Percentiles rank a stretch among this genome's conserved stretches.
Conservation (phyloP, 208 protist species). For the Acanthamoeba divionensis region DNA sequence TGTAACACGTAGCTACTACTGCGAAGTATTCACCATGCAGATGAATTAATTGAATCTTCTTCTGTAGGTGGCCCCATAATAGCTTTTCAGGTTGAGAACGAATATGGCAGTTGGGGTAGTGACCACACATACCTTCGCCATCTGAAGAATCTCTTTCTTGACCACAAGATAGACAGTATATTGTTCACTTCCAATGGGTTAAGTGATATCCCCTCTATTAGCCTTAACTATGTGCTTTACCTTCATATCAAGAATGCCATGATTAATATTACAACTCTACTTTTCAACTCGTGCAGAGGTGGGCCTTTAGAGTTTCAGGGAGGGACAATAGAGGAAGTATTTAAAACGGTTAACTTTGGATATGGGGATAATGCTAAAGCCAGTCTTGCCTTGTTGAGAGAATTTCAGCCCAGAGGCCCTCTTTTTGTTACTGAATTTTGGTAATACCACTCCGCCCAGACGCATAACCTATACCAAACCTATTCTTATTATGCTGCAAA, state of each 20-base stretch:
- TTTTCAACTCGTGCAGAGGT: not conserved
- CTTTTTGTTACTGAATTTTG: conserved; percentile 34
- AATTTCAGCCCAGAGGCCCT: not conserved
- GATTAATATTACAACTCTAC: not conserved
- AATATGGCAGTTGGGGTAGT: not conserved
- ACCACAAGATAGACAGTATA: not conserved
- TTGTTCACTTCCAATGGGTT: conserved; percentile 22
- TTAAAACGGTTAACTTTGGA: not conserved
- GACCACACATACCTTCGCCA: not conserved
- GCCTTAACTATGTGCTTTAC: not conserved
- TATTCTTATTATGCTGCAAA: too few relatives aligned
- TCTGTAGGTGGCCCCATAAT: not conserved
- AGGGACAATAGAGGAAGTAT: not conserved
- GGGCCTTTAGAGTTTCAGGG: not conserved
- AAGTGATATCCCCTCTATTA: not conserved
- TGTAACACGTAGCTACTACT: too few relatives aligned
- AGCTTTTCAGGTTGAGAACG: conserved; percentile 17
- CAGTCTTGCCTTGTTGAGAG: not conserved
- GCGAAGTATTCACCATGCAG: too few relatives aligned
- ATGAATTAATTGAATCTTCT: not conserved
- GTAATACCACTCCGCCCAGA: too few relatives aligned
- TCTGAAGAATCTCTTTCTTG: not conserved
- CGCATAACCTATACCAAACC: too few relatives aligned
- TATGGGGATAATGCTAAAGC: not conserved
- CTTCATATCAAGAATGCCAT: not conserved